Conservation (phyloP, 352 stramenopile genomes). For the Phytophthora agathidicida region DNA sequence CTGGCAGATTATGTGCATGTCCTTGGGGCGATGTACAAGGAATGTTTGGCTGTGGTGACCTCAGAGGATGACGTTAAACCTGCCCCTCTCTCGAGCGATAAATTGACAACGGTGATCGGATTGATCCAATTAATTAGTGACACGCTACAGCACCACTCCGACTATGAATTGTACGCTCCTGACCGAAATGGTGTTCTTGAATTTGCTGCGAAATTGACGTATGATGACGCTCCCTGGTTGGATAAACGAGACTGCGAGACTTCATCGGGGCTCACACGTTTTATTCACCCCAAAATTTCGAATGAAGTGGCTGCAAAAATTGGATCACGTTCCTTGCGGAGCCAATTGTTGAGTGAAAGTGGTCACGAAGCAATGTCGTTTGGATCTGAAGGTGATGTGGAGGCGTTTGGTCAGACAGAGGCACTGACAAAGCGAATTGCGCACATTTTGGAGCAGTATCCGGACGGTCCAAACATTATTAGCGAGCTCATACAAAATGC, state of each 20-base stretch:
- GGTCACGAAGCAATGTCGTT: conserved; percentile 51
- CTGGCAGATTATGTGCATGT: conserved; percentile 65
- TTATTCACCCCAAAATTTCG: conserved; percentile 80
- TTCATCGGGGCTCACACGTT: conserved; percentile 33
- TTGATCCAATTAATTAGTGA: conserved; percentile 77
- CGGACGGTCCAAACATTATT: conserved; percentile 86
- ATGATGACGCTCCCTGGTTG: conserved; percentile 77
- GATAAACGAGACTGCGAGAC: conserved; percentile 49
- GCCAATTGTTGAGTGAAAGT: conserved; percentile 52
- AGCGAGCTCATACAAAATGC: conserved; percentile 95
- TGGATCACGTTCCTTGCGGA: conserved; percentile 63
- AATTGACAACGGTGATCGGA: conserved; percentile 59
- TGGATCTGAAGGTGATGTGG: conserved; percentile 46
- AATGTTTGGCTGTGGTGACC: conserved; percentile 27
- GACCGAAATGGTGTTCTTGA: conserved; percentile 50
- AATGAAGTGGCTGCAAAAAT: conserved; percentile 77
- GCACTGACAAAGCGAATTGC: conserved; percentile 78
- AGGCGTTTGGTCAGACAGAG: conserved; percentile 84
- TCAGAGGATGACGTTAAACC: conserved; percentile 6
- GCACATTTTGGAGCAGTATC: conserved; percentile 87
- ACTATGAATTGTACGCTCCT: conserved; percentile 66
- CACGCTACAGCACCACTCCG: conserved; percentile 50
- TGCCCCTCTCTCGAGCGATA: conserved; percentile 44
- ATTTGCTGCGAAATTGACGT: conserved; percentile 53
- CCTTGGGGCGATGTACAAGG: conserved; percentile 57